phyloP scores from a whole-genome alignment of 805 yeast genomes.

The Metschnikowia shivogae region DNA sequence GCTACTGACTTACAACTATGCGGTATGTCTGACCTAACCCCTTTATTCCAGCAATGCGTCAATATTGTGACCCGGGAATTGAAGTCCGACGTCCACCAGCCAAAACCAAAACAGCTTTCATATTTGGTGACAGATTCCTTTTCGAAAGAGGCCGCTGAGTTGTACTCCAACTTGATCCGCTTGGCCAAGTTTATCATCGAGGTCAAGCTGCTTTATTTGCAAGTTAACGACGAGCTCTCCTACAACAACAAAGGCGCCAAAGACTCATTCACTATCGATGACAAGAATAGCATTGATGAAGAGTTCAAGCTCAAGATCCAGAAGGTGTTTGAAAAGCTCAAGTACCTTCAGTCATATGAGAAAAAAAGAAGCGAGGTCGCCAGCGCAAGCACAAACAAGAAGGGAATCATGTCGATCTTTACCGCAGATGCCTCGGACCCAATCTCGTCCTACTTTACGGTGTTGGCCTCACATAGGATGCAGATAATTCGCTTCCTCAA shows the following conservation, averaged over 20 bases:
- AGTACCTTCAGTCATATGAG: slow-evolving; percentile 50
- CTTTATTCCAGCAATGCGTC: slow-evolving; percentile 46
- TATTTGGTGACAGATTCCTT: slow-evolving; percentile 35
- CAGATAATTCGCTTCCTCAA: slow-evolving; percentile 49
- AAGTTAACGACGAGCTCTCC: slow-evolving; percentile 19
- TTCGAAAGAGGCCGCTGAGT: slow-evolving; percentile 34
- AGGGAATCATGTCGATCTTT: slow-evolving; percentile 20
- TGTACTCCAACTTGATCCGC: slow-evolving; percentile 29
- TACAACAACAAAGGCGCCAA: slow-evolving; percentile 1
- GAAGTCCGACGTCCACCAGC: slow-evolving; percentile 4
- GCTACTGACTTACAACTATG: neutral
- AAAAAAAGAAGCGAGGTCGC: slow-evolving; percentile 32
- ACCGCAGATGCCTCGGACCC: slow-evolving; percentile 34
- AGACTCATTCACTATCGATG: slow-evolving; percentile 36
- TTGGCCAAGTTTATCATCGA: slow-evolving; percentile 31
- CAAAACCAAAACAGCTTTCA: slow-evolving; percentile 3
- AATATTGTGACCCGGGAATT: slow-evolving; percentile 38
- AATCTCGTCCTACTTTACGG: slow-evolving; percentile 25
- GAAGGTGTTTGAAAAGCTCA: slow-evolving; percentile 47
- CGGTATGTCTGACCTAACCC: slow-evolving; percentile 46
- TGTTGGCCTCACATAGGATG: slow-evolving; percentile 42
- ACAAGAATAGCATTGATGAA: slow-evolving; percentile 54
- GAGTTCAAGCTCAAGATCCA: slow-evolving; percentile 51
- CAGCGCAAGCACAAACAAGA: slow-evolving; percentile 11
- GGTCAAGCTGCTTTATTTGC: slow-evolving; percentile 33